Percentiles rank a stretch among this genome's conserved stretches.
These are phyloP conservation scores for Penicillium sp. DNA, from an alignment of 2,329 filamentous ascomycete species.

Conservation along the genomic window DNA sequence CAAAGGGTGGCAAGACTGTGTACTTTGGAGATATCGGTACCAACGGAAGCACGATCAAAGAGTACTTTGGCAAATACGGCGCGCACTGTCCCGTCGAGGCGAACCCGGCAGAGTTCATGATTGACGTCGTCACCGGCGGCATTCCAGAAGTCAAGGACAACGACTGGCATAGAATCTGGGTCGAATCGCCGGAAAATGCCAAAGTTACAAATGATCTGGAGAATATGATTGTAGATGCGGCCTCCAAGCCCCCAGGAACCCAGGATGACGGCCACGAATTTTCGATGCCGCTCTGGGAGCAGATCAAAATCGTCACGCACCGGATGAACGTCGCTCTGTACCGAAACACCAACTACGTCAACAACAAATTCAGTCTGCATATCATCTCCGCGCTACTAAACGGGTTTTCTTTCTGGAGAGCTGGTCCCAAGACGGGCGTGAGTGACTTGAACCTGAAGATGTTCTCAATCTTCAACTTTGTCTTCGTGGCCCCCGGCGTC, in stretches of 20 bases:
- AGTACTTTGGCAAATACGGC: conserved; percentile 70
- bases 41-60: conserved; percentile 64
- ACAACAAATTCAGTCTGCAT: conserved; percentile 66
- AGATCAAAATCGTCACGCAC: conserved; percentile 68
- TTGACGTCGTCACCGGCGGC: conserved; percentile 53
- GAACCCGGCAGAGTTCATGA: conserved; percentile 66
- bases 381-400: conserved; percentile 56
- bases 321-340: conserved; percentile 69
- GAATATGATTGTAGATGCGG: conserved; percentile 58
- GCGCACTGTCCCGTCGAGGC: conserved; percentile 65
- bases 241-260: conserved; percentile 49
- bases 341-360: conserved; percentile 69
- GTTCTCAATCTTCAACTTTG: conserved; percentile 67
- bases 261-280: conserved; percentile 60
- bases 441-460: conserved; percentile 73
- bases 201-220: conserved; percentile 66
- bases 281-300: conserved; percentile 65
- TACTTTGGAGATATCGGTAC: conserved; percentile 73
- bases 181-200: conserved; percentile 64
- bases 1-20: conserved; percentile 70
- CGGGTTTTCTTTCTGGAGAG: conserved; percentile 66
- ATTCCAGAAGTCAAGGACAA: conserved; percentile 51
- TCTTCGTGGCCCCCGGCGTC: conserved; percentile 56
- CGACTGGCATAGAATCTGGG: conserved; percentile 76
- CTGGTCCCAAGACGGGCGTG: conserved; percentile 56